A percentile compares a stretch with the other conserved stretches of the same genome.
Evolutionary conservation across 2,329 filamentous ascomycete genomes (phyloP).

Genomic region (Orbilia blumenaviensis): DNA sequence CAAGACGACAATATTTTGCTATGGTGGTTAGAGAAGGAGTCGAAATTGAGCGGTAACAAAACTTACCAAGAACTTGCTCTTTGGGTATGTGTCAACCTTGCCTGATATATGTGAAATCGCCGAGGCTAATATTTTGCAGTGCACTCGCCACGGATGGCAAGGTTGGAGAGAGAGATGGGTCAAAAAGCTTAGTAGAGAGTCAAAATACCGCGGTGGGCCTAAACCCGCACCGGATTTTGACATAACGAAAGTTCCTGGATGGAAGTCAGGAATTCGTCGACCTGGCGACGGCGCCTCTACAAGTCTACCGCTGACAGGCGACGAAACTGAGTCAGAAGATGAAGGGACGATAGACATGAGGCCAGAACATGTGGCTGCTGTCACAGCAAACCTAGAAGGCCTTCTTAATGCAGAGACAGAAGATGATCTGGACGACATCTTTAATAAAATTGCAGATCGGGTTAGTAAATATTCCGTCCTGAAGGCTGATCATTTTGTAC

Average conservation of each 20-base stretch:
- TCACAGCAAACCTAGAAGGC: not conserved
- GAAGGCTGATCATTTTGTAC: not conserved
- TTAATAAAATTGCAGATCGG: slow-evolving; percentile 9
- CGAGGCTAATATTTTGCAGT: slow-evolving; percentile 25
- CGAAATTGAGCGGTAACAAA: slow-evolving; percentile 39
- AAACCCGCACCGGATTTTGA: slow-evolving; percentile 28
- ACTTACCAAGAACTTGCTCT: slow-evolving; percentile 54
- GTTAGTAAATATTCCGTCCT: not conserved
- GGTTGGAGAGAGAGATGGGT: slow-evolving; percentile 57
- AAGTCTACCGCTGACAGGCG: not conserved
- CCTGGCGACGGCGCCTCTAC: not conserved
- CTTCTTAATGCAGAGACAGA: not conserved
- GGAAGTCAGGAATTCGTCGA: slow-evolving; percentile 27
- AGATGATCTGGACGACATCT: slow-evolving; percentile 4
- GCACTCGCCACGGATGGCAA: slow-evolving; percentile 54
- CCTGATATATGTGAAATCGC: not conserved
- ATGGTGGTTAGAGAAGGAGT: slow-evolving; percentile 41
- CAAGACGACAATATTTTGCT: slow-evolving; percentile 57
- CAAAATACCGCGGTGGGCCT: slow-evolving; percentile 10
- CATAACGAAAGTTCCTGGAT: slow-evolving; percentile 32
- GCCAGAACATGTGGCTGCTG: slow-evolving; percentile 3
- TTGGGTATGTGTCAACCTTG: slow-evolving; percentile 33
- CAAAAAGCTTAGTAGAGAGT: slow-evolving; percentile 39
- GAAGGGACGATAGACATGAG: not conserved
- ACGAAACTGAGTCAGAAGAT: not conserved